phyloP scores from a whole-genome alignment of 805 yeast genomes.

The Zygosaccharomyces siamensis region DNA sequence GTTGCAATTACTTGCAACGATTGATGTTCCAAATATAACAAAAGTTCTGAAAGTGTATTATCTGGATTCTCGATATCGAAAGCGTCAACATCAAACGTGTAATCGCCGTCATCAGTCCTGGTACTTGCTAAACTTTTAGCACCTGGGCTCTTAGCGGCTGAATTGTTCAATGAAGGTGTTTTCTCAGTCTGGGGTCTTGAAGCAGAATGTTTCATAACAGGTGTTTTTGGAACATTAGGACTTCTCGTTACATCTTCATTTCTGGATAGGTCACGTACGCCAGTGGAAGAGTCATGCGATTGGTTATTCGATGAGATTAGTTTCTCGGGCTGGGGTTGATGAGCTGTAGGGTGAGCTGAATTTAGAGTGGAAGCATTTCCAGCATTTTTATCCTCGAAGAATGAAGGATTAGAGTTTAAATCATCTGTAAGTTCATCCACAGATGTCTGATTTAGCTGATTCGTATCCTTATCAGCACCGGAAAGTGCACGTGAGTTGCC shows the following conservation, averaged over 20 bases:
- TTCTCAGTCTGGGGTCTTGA: neutral
- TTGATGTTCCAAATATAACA: slow-evolving; percentile 85
- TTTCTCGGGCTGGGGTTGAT: neutral
- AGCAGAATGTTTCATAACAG: neutral
- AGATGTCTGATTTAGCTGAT: neutral
- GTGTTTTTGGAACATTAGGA: neutral
- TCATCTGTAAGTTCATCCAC: neutral
- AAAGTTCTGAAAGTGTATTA: slow-evolving; percentile 76
- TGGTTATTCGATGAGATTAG: neutral
- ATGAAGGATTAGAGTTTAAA: slow-evolving; percentile 2
- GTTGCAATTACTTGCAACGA: slow-evolving; percentile 88
- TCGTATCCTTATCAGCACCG: neutral
- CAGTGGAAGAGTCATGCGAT: neutral
- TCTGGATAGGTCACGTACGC: neutral
- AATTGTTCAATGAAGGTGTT: neutral
- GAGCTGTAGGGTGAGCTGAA: neutral
- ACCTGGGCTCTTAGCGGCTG: neutral
- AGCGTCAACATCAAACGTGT: slow-evolving; percentile 61
- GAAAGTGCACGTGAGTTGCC: neutral
- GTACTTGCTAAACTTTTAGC: neutral
- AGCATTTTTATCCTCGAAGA: neutral
- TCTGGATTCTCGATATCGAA: slow-evolving; percentile 85
- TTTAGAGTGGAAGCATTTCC: slow-evolving; percentile 9
- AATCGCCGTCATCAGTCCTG: slow-evolving; percentile 13
- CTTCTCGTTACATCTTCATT: neutral